Percentiles rank a stretch among this genome's conserved stretches.
Conservation (phyloP, 2,329 filamentous ascomycete species). For the Sarocladiaceae sp. region DNA sequence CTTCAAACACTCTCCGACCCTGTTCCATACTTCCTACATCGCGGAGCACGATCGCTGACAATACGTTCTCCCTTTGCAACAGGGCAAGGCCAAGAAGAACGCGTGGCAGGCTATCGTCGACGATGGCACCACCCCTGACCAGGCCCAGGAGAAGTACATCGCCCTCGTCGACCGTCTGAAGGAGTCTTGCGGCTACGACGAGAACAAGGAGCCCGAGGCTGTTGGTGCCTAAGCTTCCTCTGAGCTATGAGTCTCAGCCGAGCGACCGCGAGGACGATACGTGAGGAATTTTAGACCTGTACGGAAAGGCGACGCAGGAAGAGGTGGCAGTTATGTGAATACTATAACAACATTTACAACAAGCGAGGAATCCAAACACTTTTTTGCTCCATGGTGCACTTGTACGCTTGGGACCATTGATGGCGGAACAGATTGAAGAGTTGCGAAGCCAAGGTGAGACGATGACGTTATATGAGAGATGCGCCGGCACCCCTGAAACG, state of each 20-base stretch:
- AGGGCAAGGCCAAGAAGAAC: conserved; percentile 76
- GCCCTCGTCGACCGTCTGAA: conserved; percentile 66
- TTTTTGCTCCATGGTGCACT: background rate
- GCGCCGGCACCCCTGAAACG: no score
- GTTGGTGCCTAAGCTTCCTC: conserved; percentile 29
- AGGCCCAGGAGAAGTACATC: conserved; percentile 74
- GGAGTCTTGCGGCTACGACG: conserved; percentile 60
- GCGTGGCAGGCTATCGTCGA: conserved; percentile 70
- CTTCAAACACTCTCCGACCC: background rate
- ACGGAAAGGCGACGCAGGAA: background rate
- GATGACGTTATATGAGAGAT: no score
- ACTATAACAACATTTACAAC: background rate
- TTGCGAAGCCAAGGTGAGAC: no score
- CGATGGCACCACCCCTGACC: conserved; percentile 51
- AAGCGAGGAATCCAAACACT: conserved; percentile 3
- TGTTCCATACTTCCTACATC: no score
- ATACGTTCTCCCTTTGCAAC: conserved; percentile 9
- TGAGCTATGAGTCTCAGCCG: conserved; percentile 3
- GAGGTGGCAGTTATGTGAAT: background rate
- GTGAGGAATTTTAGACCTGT: background rate
- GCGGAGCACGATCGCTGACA: background rate
- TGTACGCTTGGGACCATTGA: no score
- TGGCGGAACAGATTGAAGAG: no score
- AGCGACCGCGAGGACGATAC: background rate
- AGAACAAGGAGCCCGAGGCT: conserved; percentile 55